These are phyloP conservation scores for Camelina hispida DNA, from an alignment of 345 rosid genomes.

Conservation along the genomic window DNA sequence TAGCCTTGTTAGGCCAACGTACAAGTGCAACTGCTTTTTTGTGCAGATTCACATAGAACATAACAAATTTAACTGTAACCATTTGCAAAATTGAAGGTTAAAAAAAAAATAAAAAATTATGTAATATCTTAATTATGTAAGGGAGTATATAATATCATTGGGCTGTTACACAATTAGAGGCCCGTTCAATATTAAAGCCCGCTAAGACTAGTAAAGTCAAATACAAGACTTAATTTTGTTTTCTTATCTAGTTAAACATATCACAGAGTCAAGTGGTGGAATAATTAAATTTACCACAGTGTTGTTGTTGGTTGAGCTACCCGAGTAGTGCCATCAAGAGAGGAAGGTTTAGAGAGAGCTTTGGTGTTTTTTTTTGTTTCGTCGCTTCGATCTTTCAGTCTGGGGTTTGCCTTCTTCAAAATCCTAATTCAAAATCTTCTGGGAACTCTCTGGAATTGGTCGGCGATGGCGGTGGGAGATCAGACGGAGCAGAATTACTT, in stretches of 20 bases:
- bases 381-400: constrained; percentile 17
- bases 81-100: too few relatives aligned
- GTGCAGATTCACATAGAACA: neutral
- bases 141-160: neutral
- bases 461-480: constrained; percentile 39
- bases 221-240: too few relatives aligned
- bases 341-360: constrained; percentile 12
- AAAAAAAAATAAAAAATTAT: too few relatives aligned
- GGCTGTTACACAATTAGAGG: neutral
- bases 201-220: neutral
- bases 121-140: too few relatives aligned
- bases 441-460: constrained; percentile 17
- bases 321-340: constrained; percentile 3
- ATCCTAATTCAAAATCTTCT: neutral
- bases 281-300: neutral
- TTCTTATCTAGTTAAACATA: too few relatives aligned
- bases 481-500: constrained; percentile 33
- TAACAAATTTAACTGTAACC: neutral
- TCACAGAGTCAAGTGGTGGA: neutral
- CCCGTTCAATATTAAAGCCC: neutral
- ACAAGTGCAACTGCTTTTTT: neutral
- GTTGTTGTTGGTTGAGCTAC: constrained; percentile 37
- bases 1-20: neutral
- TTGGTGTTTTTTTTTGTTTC: constrained; percentile 10
- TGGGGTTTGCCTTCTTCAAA: neutral